A percentile compares a stretch with the other conserved stretches of the same genome.
phyloP scores from a whole-genome alignment of 352 stramenopile species.

The Phytopythium ostracodes region DNA sequence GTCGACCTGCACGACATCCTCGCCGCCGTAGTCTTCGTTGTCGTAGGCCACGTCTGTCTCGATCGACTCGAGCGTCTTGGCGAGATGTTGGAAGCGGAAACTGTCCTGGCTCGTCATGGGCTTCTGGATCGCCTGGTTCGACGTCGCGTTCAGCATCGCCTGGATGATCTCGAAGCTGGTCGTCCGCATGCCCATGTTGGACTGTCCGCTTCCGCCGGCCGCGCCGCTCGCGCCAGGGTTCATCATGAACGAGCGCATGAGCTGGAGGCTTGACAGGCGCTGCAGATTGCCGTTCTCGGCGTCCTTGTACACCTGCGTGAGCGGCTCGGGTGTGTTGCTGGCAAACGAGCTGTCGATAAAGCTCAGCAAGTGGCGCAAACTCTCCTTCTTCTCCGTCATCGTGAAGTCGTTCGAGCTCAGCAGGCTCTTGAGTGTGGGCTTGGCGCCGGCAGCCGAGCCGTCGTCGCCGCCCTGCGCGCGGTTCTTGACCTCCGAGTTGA shows the following conservation, averaged over 20 bases:
- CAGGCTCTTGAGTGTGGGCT: slow-evolving; percentile 73
- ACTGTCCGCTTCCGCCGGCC: slow-evolving; percentile 7
- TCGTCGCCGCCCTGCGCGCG: slow-evolving; percentile 24
- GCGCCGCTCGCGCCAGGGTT: slow-evolving; percentile 3
- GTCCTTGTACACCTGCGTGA: slow-evolving; percentile 83
- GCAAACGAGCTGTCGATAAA: slow-evolving; percentile 86
- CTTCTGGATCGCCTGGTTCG: slow-evolving; percentile 82
- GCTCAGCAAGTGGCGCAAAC: slow-evolving; percentile 68
- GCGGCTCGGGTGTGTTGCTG: slow-evolving; percentile 60
- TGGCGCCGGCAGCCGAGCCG: slow-evolving; percentile 16
- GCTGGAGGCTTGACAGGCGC: slow-evolving; percentile 68
- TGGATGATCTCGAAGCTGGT: slow-evolving; percentile 89
- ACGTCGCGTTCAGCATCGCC: slow-evolving; percentile 82
- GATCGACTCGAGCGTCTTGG: slow-evolving; percentile 73
- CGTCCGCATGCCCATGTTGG: slow-evolving; percentile 59
- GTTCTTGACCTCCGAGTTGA: slow-evolving; percentile 54
- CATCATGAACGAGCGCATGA: slow-evolving; percentile 76
- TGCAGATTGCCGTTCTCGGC: slow-evolving; percentile 64
- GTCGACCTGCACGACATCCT: slow-evolving; percentile 81
- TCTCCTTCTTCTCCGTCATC: slow-evolving; percentile 87
- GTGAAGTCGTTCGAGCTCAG: slow-evolving; percentile 80
- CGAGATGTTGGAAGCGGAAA: slow-evolving; percentile 83
- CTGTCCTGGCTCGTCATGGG: slow-evolving; percentile 86
- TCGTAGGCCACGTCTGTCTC: slow-evolving; percentile 81
- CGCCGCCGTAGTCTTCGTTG: slow-evolving; percentile 76